Percentiles rank a stretch among this genome's conserved stretches.
phyloP scores from a whole-genome alignment of 768 basidiomycete species.

The Hortiboletus flavorubellus region DNA sequence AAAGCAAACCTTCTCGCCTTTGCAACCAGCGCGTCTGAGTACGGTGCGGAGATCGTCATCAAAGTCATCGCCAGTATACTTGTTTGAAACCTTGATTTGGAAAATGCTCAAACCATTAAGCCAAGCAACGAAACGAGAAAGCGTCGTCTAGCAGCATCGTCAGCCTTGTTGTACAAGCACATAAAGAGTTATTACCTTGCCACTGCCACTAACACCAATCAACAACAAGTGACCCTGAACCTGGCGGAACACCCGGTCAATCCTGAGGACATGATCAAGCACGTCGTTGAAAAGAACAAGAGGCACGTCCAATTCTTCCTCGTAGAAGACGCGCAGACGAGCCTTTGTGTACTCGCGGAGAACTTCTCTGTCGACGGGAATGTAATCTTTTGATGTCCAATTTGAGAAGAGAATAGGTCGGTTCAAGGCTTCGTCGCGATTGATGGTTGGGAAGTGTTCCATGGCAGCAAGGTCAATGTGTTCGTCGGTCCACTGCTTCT shows the following conservation, averaged over 20 bases:
- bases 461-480: slow-evolving; percentile 80
- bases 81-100: slow-evolving; percentile 99
- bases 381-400: slow-evolving; percentile 97
- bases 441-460: slow-evolving; percentile 92
- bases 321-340: slow-evolving; percentile 95
- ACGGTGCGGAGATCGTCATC: slow-evolving; percentile 96
- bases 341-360: slow-evolving; percentile 97
- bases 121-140: slow-evolving; percentile 99
- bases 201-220: slow-evolving; percentile 97
- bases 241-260: slow-evolving; percentile 98
- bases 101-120: slow-evolving; percentile 99
- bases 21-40: slow-evolving; percentile 92
- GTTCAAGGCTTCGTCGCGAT: slow-evolving; percentile 76
- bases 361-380: slow-evolving; percentile 89
- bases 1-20: slow-evolving; percentile 99
- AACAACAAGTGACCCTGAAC: slow-evolving; percentile 94
- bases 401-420: slow-evolving; percentile 97
- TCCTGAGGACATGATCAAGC: slow-evolving; percentile 94
- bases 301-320: slow-evolving; percentile 97
- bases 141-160: slow-evolving; percentile 66
- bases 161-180: slow-evolving; percentile 9
- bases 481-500: slow-evolving; percentile 94
- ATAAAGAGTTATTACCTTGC: slow-evolving; percentile 64
- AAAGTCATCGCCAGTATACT: slow-evolving; percentile 97
- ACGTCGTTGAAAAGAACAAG: slow-evolving; percentile 99